Evolutionary conservation across 768 basidiomycete species (phyloP), one percentile per base, ranked within the genome.

Genomic region (Russula foetens): DNA sequence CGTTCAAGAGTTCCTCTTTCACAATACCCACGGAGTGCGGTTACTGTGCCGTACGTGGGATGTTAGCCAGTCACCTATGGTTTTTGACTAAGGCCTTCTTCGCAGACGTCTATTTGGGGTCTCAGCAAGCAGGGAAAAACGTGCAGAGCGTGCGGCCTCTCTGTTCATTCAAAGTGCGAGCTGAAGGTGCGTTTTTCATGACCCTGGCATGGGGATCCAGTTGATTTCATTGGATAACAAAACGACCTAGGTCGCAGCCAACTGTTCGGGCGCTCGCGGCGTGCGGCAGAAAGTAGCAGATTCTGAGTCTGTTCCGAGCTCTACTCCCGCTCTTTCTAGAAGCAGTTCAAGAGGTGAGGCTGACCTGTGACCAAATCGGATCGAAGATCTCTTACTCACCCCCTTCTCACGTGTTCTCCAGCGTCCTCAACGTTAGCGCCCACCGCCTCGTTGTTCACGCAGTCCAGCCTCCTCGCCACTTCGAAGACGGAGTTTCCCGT

Each of bases 121-220:
- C 75, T 92, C 46, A 87, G 82, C 69, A 92, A 90, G 71, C 88
- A 90, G 69, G 91, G 91, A 35, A 92, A 91, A 74, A 90, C 86
- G 7, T 92, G 91, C 75, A 85, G 79, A 69, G 71, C 76, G 14
- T 93, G 92, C 69, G 84, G 86, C 1, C 71, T 92, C 52, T 85
- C 86, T 21, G 90, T 92, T 7, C 91, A 92, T 70, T 75, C 83
- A 49, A 92, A 89, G 71, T 93, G 92, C 72, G 92, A 92, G 71
- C 71, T 93, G 51, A 93, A 92, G 82, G 91, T 87, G 51, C 33
- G 59, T 64, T 62, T 47, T 35, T 59, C 35, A 62, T 64, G n/a
- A 50, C 44, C 38, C 53, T 14, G 4, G 52, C 31, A n/a, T 33
- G 31, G 60, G n/a, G 31, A 45, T 53, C 11, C 58, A 49, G 29